phyloP scores from a whole-genome alignment of 441 rosid species.

The Adansonia gregorii region DNA sequence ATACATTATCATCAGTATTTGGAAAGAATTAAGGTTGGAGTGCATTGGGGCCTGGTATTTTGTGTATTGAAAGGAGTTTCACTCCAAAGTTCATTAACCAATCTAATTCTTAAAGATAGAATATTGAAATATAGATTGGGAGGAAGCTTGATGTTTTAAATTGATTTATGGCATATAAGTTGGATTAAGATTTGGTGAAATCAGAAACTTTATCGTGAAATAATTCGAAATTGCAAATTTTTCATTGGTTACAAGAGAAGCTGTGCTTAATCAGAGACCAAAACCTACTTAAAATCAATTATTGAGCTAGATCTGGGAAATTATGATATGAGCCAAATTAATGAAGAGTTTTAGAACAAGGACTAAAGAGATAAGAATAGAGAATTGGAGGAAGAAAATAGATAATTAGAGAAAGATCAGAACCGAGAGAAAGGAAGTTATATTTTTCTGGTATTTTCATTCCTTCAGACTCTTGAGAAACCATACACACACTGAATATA shows the following conservation, averaged over 20 bases:
- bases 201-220: neutral
- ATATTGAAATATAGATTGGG: neutral
- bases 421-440: too few relatives aligned
- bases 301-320: neutral
- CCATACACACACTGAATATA: too few relatives aligned
- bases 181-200: neutral
- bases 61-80: neutral
- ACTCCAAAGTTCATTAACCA: neutral
- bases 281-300: neutral
- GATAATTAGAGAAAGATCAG: too few relatives aligned
- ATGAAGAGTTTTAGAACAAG: too few relatives aligned
- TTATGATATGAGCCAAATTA: too few relatives aligned
- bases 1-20: too few relatives aligned
- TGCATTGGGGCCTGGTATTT: too few relatives aligned
- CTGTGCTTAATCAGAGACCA: neutral
- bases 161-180: neutral
- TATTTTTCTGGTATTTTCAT: too few relatives aligned
- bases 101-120: neutral
- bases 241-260: neutral
- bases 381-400: too few relatives aligned
- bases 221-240: neutral
- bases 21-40: too few relatives aligned
- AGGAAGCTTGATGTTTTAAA: neutral
- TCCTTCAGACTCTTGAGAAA: too few relatives aligned
- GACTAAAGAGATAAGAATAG: too few relatives aligned